phyloP scores from a whole-genome alignment of 768 basidiomycete species.

The Dentipellis fragilis region DNA sequence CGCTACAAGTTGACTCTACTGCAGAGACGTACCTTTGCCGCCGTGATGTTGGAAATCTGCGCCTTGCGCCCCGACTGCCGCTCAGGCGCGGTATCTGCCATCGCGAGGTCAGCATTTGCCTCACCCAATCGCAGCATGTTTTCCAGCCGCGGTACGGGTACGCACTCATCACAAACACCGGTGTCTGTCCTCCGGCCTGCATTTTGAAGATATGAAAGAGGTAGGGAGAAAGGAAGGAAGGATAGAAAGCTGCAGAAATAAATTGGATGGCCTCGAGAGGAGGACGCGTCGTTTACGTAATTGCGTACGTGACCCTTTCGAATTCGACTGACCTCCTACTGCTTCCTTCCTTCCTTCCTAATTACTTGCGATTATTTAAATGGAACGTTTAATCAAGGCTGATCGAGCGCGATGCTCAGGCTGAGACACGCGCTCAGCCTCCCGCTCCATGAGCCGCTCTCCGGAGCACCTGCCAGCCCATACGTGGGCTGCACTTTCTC shows the following conservation, averaged over 20 bases:
- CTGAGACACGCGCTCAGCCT: too few relatives aligned
- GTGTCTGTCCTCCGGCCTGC: conserved; percentile 47
- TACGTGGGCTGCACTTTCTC: too few relatives aligned
- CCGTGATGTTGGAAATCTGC: conserved; percentile 93
- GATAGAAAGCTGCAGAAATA: neutral
- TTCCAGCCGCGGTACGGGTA: neutral
- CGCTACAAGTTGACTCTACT: neutral
- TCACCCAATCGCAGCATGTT: too few relatives aligned
- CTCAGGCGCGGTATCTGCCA: conserved; percentile 83
- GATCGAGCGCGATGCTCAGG: too few relatives aligned
- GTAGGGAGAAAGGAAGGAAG: neutral
- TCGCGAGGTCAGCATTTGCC: neutral
- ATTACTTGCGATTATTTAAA: too few relatives aligned
- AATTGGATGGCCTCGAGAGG: neutral
- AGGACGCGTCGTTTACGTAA: too few relatives aligned
- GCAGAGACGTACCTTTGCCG: conserved; percentile 66
- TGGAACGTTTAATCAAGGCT: too few relatives aligned
- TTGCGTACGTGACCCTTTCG: too few relatives aligned
- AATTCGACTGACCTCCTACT: too few relatives aligned
- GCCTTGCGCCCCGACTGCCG: conserved; percentile 92
- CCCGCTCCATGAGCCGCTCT: too few relatives aligned
- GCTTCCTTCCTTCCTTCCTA: too few relatives aligned
- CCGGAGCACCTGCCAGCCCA: too few relatives aligned
- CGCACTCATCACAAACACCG: conserved; percentile 79
- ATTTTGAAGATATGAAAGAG: conserved; percentile 16